These are phyloP conservation scores for Turnera subulata DNA, from an alignment of 345 rosid genomes.

Conservation along the genomic window DNA sequence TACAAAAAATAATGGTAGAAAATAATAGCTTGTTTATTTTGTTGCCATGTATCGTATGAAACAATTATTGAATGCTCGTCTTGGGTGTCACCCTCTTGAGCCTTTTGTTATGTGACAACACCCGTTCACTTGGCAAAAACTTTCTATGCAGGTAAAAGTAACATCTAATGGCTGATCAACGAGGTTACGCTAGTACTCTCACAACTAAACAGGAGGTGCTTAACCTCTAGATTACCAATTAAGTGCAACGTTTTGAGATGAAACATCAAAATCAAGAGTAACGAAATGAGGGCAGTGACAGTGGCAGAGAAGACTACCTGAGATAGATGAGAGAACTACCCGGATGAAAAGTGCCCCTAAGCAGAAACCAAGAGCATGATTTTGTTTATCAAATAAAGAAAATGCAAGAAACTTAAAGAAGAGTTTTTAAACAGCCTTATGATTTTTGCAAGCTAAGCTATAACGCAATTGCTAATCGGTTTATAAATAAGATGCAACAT, in stretches of 20 bases:
- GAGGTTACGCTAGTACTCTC: no score
- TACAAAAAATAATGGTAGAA: no score
- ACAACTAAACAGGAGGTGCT: neutral
- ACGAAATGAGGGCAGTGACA: neutral
- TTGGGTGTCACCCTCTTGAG: no score
- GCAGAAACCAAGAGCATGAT: conserved; percentile 19
- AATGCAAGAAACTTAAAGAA: neutral
- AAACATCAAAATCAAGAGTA: neutral
- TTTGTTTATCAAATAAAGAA: neutral
- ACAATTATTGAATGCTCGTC: no score
- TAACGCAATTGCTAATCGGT: conserved; percentile 14
- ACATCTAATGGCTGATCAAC: no score
- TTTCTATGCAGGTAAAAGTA: no score
- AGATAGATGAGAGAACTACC: conserved; percentile 24
- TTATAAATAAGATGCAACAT: conserved; percentile 33
- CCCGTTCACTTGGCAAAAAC: no score
- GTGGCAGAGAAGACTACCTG: conserved; percentile 12
- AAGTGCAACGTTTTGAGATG: neutral
- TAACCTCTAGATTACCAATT: neutral
- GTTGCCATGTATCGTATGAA: no score
- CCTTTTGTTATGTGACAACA: no score
- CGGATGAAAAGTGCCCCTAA: conserved; percentile 29
- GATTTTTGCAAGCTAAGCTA: conserved; percentile 47
- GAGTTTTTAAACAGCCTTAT: conserved; percentile 12
- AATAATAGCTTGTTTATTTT: no score